These are phyloP conservation scores for Fusarium poae DNA, from an alignment of 2,329 filamentous ascomycete species.

Conservation along the genomic window DNA sequence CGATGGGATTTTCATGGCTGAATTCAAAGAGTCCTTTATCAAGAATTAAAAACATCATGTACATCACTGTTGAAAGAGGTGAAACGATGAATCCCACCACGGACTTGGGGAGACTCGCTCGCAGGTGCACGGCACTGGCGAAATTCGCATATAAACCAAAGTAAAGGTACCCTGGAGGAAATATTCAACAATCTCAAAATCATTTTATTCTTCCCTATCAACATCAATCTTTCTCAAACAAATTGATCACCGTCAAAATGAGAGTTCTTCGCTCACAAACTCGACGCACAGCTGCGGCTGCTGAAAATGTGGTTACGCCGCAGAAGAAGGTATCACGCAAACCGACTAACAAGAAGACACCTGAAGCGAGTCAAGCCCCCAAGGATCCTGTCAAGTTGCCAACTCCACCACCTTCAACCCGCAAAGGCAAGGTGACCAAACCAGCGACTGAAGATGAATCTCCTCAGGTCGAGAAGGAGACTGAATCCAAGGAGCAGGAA, in stretches of 20 bases:
- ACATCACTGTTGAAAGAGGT: background rate
- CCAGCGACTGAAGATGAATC: background rate
- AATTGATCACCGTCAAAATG: conserved; percentile 14
- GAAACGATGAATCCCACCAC: background rate
- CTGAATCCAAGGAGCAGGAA: conserved; percentile 16
- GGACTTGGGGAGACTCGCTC: background rate
- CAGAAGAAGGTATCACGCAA: conserved; percentile 9
- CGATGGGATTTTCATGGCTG: too few species aligned
- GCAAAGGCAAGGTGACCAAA: conserved; percentile 36
- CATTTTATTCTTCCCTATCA: background rate
- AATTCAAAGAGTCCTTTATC: too few species aligned
- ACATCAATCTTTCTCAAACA: background rate
- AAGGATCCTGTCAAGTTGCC: conserved; percentile 20
- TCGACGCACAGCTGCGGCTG: background rate
- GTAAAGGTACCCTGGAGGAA: conserved; percentile 26
- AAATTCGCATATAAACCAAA: background rate
- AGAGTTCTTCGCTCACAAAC: background rate
- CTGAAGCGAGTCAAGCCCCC: conserved; percentile 14
- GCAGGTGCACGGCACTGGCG: background rate
- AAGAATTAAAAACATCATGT: too few species aligned
- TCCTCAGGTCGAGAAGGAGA: background rate
- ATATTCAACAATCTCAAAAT: background rate
- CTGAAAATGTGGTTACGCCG: background rate
- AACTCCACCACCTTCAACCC: conserved; percentile 6
- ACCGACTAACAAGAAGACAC: conserved; percentile 1